Evolutionary conservation across 495 filamentous ascomycete genomes (phyloP).

Genomic region (Pyronema domesticum): DNA sequence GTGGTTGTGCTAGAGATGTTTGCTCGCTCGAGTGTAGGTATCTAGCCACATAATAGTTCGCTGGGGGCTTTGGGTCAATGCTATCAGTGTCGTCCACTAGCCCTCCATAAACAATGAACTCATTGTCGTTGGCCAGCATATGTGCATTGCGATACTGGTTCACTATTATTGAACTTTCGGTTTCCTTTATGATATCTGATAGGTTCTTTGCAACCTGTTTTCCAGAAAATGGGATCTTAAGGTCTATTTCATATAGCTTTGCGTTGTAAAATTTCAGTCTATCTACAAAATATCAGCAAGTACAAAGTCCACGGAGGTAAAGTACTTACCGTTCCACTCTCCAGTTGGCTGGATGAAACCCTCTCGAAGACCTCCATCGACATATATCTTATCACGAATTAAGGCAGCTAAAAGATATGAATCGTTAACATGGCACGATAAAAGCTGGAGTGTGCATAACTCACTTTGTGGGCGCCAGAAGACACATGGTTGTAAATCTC

Average conservation of each 20-base stretch:
- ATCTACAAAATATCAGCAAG: not conserved
- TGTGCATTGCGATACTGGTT: conserved; percentile 44
- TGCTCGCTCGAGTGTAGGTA: conserved; percentile 29
- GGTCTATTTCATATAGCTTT: conserved; percentile 37
- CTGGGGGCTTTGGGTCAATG: conserved; percentile 21
- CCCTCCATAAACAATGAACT: conserved; percentile 40
- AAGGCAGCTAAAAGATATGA: conserved; percentile 33
- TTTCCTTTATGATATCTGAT: conserved; percentile 4
- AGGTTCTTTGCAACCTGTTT: conserved; percentile 32
- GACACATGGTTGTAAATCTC: too few species aligned
- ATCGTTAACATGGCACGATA: not conserved
- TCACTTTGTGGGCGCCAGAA: too few species aligned
- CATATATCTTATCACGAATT: conserved; percentile 46
- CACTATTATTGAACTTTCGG: conserved; percentile 16
- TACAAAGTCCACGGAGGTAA: not conserved
- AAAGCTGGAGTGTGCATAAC: too few species aligned
- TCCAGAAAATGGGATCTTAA: conserved; percentile 38
- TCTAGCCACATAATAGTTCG: conserved; percentile 28
- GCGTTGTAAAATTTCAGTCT: conserved; percentile 30
- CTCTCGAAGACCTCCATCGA: conserved; percentile 40
- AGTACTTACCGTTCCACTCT: not conserved
- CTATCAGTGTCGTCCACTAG: conserved; percentile 12
- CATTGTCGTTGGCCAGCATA: conserved; percentile 47
- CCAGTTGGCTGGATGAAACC: not conserved
- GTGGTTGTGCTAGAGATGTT: conserved; percentile 25